Percentiles rank a stretch among this genome's conserved stretches.
Conservation (phyloP, 192 early-diverging fungal species). For the Mycoemilia scoparia region DNA sequence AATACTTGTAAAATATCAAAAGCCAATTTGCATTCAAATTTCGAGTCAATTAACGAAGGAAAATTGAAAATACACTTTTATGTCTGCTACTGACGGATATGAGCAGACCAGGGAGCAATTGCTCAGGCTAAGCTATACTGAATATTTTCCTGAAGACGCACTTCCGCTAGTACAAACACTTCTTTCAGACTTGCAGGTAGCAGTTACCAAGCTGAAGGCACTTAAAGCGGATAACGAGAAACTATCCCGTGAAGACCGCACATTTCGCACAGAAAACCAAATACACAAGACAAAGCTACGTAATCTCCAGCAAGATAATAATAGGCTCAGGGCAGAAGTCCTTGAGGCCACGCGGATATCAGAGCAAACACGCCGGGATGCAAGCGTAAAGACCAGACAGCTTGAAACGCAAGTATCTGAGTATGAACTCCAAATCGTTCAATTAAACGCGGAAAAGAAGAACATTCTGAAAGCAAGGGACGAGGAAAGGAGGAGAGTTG, state of each 20-base stretch:
- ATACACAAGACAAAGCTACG: slow-evolving; percentile 8
- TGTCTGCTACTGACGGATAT: slow-evolving; percentile 5
- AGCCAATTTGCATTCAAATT: too few species aligned
- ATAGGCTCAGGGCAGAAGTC: slow-evolving; percentile 16
- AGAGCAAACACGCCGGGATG: slow-evolving; percentile 9
- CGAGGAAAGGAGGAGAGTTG: slow-evolving; percentile 10
- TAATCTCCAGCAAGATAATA: slow-evolving; percentile 21
- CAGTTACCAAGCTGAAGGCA: slow-evolving; percentile 23
- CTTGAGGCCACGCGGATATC: slow-evolving; percentile 13
- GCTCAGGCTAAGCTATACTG: slow-evolving; percentile 23
- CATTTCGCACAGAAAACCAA: slow-evolving; percentile 4
- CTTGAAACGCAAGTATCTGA: slow-evolving; percentile 9
- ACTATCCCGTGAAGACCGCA: slow-evolving; percentile 21
- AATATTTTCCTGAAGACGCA: slow-evolving; percentile 11
- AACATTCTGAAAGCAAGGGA: slow-evolving; percentile 6
- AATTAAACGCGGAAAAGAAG: slow-evolving; percentile 10
- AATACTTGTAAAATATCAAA: too few species aligned
- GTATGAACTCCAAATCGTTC: slow-evolving; percentile 12
- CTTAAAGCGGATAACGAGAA: slow-evolving; percentile 6
- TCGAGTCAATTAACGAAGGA: too few species aligned
- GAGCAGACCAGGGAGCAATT: slow-evolving; percentile 23
- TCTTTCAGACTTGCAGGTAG: slow-evolving; percentile 19
- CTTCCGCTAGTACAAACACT: slow-evolving; percentile 10
- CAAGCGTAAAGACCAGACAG: slow-evolving; percentile 9
- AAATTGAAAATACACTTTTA: too few species aligned